Conservation (phyloP, 768 basidiomycete species). For the Dendrothele bispora region DNA sequence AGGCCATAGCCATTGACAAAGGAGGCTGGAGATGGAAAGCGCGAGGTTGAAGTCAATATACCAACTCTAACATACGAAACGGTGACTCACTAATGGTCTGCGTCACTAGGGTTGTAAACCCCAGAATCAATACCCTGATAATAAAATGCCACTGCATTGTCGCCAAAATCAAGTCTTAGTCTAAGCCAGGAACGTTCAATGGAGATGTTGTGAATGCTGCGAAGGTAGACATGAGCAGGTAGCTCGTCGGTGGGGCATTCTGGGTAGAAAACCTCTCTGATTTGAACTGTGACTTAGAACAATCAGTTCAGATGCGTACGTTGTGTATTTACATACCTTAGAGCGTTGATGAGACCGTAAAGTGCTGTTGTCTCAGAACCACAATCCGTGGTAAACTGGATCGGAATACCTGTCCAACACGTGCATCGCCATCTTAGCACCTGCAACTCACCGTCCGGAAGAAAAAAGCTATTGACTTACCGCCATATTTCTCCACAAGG, state of each 20-base stretch:
- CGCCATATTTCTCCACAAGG: conserved; percentile 26
- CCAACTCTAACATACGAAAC: no score
- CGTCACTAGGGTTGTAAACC: conserved; percentile 11
- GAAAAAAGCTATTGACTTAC: no score
- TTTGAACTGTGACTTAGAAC: no score
- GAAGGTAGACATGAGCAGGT: conserved; percentile 29
- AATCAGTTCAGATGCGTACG: neutral
- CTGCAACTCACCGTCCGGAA: no score
- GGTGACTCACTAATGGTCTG: conserved; percentile 13
- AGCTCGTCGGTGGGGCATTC: conserved; percentile 20
- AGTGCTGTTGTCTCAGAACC: conserved; percentile 33
- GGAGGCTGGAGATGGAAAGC: conserved; percentile 6
- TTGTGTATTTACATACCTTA: conserved; percentile 21
- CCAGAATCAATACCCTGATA: conserved; percentile 10
- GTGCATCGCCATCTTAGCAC: no score
- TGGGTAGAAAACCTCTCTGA: conserved; percentile 25
- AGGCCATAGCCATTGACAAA: conserved; percentile 19
- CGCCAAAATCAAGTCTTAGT: conserved; percentile 15
- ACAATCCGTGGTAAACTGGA: conserved; percentile 35
- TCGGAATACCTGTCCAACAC: conserved; percentile 28
- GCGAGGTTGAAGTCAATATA: neutral
- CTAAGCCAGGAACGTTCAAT: conserved; percentile 15
- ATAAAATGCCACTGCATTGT: conserved; percentile 16
- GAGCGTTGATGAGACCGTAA: conserved; percentile 28
- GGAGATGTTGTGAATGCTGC: conserved; percentile 32